phyloP scores from a whole-genome alignment of 1,139 yeast species.

The Geotrichum cucujoidarum region DNA sequence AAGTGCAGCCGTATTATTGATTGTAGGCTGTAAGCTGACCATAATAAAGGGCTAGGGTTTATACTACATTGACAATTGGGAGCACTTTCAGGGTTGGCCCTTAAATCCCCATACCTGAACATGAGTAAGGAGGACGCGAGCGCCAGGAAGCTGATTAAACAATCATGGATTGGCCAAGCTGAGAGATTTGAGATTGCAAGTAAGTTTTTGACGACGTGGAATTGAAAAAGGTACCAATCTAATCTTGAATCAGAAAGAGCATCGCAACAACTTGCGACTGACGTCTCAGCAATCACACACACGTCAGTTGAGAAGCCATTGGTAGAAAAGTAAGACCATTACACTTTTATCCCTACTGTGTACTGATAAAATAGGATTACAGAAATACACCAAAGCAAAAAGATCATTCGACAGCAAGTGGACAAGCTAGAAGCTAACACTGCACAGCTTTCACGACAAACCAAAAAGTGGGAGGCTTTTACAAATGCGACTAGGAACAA shows the following conservation, averaged over 20 bases:
- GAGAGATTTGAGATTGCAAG: slow-evolving; percentile 29
- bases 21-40: background rate
- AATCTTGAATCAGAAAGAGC: slow-evolving; percentile 17
- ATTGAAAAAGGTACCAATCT: no score
- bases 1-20: background rate
- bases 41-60: background rate
- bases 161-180: slow-evolving; percentile 34
- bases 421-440: slow-evolving; percentile 23
- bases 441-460: slow-evolving; percentile 21
- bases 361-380: slow-evolving; percentile 18
- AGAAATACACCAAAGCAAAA: slow-evolving; percentile 28
- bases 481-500: slow-evolving; percentile 23
- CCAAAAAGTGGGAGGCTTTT: slow-evolving; percentile 25
- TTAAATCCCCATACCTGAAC: background rate
- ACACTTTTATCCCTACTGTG: background rate
- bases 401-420: slow-evolving; percentile 27
- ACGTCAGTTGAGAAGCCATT: slow-evolving; percentile 29
- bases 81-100: no score
- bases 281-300: slow-evolving; percentile 22
- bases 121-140: slow-evolving; percentile 26
- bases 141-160: slow-evolving; percentile 30
- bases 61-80: background rate
- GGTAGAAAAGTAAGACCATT: slow-evolving; percentile 21
- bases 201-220: slow-evolving; percentile 4
- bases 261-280: slow-evolving; percentile 18